A percentile compares a stretch with the other conserved stretches of the same genome.
These are phyloP conservation scores for Petunia axillaris DNA, from an alignment of 257 asterid genomes.

Conservation along the genomic window DNA sequence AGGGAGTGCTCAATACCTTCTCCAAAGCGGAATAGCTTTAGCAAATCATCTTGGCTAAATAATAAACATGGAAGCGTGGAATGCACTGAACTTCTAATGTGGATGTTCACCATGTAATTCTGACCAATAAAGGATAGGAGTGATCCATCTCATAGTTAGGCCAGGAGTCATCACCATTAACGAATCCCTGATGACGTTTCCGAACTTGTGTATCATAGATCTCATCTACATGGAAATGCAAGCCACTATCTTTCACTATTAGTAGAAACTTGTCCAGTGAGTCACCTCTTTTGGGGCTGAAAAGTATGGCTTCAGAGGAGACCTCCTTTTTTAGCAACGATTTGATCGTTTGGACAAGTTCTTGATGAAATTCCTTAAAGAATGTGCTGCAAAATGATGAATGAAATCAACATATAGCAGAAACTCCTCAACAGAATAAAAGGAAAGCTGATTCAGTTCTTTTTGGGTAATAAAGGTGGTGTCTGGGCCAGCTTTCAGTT, in stretches of 20 bases:
- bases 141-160: constrained; percentile 84
- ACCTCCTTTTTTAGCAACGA: constrained; percentile 62
- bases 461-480: neutral
- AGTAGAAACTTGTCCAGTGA: constrained; percentile 74
- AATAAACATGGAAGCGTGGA: neutral
- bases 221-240: constrained; percentile 62
- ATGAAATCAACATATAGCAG: constrained; percentile 25
- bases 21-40: neutral
- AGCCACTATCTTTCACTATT: constrained; percentile 55
- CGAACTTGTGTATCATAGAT: constrained; percentile 62
- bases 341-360: constrained; percentile 72
- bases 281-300: constrained; percentile 89
- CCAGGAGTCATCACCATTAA: constrained; percentile 66
- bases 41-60: neutral
- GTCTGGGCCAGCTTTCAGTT: neutral
- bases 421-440: neutral
- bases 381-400: constrained; percentile 72
- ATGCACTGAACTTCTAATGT: neutral
- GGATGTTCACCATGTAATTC: constrained; percentile 47
- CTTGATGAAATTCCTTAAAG: constrained; percentile 76
- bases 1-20: neutral
- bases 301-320: constrained; percentile 75
- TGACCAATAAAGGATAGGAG: constrained; percentile 83
- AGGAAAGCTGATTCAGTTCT: neutral
- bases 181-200: constrained; percentile 54